These are phyloP conservation scores for Alternaria solani DNA, from an alignment of 2,329 filamentous ascomycete genomes.

Conservation along the genomic window DNA sequence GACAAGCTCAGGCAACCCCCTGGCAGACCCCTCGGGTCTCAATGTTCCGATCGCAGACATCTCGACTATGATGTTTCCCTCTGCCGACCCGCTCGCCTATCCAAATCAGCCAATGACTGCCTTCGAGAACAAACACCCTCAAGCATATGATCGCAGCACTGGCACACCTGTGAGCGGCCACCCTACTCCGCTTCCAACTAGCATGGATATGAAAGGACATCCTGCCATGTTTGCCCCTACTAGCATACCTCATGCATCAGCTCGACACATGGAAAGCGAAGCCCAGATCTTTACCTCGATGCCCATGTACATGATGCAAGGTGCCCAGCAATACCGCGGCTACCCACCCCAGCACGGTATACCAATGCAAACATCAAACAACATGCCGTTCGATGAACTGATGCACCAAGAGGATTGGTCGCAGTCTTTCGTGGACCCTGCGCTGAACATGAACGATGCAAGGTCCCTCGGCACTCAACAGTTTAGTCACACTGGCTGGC, in stretches of 20 bases:
- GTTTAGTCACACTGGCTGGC: slow-evolving; percentile 30
- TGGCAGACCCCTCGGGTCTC: slow-evolving; percentile 40
- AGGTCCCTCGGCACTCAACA: slow-evolving; percentile 32
- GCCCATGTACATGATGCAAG: slow-evolving; percentile 74
- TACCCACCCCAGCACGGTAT: slow-evolving; percentile 38
- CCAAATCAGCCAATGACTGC: slow-evolving; percentile 76
- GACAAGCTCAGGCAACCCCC: slow-evolving; percentile 41
- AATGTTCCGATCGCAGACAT: slow-evolving; percentile 69
- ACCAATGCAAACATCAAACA: slow-evolving; percentile 33
- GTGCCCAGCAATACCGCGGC: slow-evolving; percentile 33
- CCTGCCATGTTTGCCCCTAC: slow-evolving; percentile 34
- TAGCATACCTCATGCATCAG: slow-evolving; percentile 25
- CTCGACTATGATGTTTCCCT: slow-evolving; percentile 81
- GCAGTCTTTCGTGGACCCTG: slow-evolving; percentile 49
- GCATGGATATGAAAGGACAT: slow-evolving; percentile 40
- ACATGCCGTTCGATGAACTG: slow-evolving; percentile 49
- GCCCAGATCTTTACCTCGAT: slow-evolving; percentile 76
- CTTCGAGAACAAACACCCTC: slow-evolving; percentile 55
- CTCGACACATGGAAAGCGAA: slow-evolving; percentile 65
- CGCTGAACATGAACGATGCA: slow-evolving; percentile 36
- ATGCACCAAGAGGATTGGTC: slow-evolving; percentile 53
- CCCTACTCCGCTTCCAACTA: slow-evolving; percentile 6
- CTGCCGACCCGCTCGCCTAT: slow-evolving; percentile 79
- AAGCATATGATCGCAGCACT: slow-evolving; percentile 31
- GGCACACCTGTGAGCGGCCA: slow-evolving; percentile 10